phyloP scores from a whole-genome alignment of 306 rosid species.

The Citrullus amarus region DNA sequence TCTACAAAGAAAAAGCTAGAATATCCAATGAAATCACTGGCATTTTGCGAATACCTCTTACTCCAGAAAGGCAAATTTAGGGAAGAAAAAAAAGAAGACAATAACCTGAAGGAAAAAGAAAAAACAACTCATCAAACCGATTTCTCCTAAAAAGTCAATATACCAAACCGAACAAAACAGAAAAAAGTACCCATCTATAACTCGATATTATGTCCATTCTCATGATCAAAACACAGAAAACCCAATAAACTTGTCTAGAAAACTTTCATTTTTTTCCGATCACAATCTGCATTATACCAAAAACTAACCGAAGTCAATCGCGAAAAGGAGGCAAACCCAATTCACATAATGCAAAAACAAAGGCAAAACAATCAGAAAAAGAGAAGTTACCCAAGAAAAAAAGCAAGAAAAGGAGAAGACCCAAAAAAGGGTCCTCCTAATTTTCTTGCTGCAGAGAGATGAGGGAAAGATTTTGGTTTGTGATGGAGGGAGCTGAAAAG shows the following conservation, averaged over 20 bases:
- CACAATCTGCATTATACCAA: neutral
- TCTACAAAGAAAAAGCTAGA: neutral
- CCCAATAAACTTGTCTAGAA: neutral
- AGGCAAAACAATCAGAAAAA: neutral
- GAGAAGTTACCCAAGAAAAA: neutral
- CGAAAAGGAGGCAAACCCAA: neutral
- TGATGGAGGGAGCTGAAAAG: neutral
- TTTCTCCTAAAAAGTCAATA: neutral
- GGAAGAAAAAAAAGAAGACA: neutral
- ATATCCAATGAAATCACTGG: neutral
- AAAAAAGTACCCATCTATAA: neutral
- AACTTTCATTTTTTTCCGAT: neutral
- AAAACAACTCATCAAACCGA: neutral
- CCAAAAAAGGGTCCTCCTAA: neutral
- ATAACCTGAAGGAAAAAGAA: neutral
- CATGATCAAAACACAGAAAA: neutral
- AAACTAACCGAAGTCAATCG: neutral
- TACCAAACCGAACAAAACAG: neutral
- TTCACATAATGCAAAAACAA: neutral
- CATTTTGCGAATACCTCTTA: neutral
- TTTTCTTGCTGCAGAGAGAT: neutral
- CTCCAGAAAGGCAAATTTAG: neutral
- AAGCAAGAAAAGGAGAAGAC: conserved; percentile 1
- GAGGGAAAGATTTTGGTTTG: neutral
- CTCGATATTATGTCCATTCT: neutral